A percentile compares a stretch with the other conserved stretches of the same genome.
These are phyloP conservation scores for Scleroderma bovista DNA, from an alignment of 768 basidiomycete species.

Conservation along the genomic window DNA sequence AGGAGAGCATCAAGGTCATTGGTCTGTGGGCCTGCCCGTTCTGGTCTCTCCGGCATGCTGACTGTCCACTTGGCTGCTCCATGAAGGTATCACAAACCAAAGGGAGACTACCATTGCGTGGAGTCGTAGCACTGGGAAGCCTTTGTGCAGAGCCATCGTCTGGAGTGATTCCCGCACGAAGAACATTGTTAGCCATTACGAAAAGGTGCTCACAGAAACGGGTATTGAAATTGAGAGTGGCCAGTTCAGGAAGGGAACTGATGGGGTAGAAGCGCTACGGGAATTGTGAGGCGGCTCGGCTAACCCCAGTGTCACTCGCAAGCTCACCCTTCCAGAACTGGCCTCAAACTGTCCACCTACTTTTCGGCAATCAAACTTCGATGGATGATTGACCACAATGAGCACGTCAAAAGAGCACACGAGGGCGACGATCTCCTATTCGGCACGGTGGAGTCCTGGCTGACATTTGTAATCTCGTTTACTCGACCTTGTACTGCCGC, in stretches of 20 bases:
- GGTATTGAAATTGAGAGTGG: slow-evolving; percentile 72
- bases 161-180: slow-evolving; percentile 97
- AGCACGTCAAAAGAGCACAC: slow-evolving; percentile 72
- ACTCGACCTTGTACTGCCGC: slow-evolving; percentile 7
- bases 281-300: slow-evolving; percentile 49
- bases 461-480: slow-evolving; percentile 63
- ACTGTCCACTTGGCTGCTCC: slow-evolving; percentile 3
- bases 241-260: slow-evolving; percentile 62
- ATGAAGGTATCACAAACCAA: slow-evolving; percentile 88
- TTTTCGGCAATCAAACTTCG: slow-evolving; percentile 95
- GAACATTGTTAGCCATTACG: slow-evolving; percentile 74
- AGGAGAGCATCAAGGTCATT: slow-evolving; percentile 83
- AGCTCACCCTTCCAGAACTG: slow-evolving; percentile 51
- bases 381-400: slow-evolving; percentile 92
- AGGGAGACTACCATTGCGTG: slow-evolving; percentile 94
- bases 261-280: slow-evolving; percentile 59
- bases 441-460: slow-evolving; percentile 97
- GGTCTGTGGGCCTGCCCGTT: slow-evolving; percentile 44
- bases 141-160: slow-evolving; percentile 84
- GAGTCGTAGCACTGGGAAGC: slow-evolving; percentile 86
- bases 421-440: slow-evolving; percentile 78
- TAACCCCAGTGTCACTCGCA: not conserved
- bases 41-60: slow-evolving; percentile 2
- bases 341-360: slow-evolving; percentile 93
- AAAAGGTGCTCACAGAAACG: slow-evolving; percentile 60